A percentile compares a stretch with the other conserved stretches of the same genome.
phyloP scores from a whole-genome alignment of 2,329 filamentous ascomycete genomes.

The Talaromyces rugulosus region DNA sequence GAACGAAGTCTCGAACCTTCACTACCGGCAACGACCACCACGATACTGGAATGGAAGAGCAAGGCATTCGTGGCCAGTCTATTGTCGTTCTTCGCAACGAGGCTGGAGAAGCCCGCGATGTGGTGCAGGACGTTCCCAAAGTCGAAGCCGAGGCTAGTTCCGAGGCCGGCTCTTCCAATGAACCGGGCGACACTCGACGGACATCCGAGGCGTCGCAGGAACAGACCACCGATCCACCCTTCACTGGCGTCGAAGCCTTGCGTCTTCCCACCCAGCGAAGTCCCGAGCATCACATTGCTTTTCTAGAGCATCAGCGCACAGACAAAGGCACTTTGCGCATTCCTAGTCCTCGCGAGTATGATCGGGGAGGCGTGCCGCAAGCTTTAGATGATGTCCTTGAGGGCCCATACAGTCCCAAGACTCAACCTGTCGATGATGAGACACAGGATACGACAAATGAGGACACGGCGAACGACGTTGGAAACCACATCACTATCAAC shows the following conservation, averaged over 20 bases:
- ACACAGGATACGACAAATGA: constrained; percentile 14
- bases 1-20: constrained; percentile 55
- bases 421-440: constrained; percentile 21
- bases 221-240: constrained; percentile 28
- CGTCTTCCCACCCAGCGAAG: constrained; percentile 51
- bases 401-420: constrained; percentile 20
- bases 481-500: constrained; percentile 45
- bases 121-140: constrained; percentile 17
- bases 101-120: constrained; percentile 24
- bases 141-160: constrained; percentile 21
- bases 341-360: constrained; percentile 85
- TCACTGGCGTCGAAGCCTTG: constrained; percentile 52
- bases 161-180: constrained; percentile 22
- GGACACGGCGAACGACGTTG: constrained; percentile 23
- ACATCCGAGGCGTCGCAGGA: constrained; percentile 8
- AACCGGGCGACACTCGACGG: constrained; percentile 17
- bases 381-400: constrained; percentile 45
- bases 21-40: constrained; percentile 43
- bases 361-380: constrained; percentile 71
- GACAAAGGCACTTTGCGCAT: constrained; percentile 77
- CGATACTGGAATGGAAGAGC: constrained; percentile 30
- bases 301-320: constrained; percentile 76
- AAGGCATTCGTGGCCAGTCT: constrained; percentile 32
- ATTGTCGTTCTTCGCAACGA: constrained; percentile 36
- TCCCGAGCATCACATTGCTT: constrained; percentile 79